A percentile compares a stretch with the other conserved stretches of the same genome.
Conservation (phyloP, 2,329 filamentous ascomycete species). For the Arthroderma uncinatum region DNA sequence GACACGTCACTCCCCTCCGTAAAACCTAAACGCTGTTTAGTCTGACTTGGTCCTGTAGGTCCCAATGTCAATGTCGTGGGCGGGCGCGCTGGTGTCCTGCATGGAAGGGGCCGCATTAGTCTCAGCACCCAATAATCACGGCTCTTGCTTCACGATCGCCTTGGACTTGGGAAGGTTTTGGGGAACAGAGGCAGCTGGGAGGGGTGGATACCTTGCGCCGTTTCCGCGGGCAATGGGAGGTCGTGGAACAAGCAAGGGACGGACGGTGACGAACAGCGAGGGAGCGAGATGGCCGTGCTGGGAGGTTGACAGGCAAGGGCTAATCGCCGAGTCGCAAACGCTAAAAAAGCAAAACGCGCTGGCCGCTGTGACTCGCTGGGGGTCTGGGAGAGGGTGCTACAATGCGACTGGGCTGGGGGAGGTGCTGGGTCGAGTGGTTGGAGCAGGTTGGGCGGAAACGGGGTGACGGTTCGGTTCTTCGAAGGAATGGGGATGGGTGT, state of each 20-base stretch:
- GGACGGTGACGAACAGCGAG: not conserved
- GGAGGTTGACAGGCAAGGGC: not conserved
- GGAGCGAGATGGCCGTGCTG: not conserved
- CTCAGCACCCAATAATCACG: conserved; percentile 2
- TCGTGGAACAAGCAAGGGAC: conserved; percentile 1
- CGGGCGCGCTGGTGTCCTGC: conserved; percentile 1
- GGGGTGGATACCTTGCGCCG: not conserved
- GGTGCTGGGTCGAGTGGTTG: not conserved
- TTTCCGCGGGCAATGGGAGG: conserved; percentile 5
- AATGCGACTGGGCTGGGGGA: not conserved
- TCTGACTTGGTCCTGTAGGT: conserved; percentile 4
- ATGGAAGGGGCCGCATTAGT: conserved; percentile 1
- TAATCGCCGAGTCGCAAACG: conserved; percentile 2
- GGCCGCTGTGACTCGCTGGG: not conserved
- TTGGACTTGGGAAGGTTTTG: conserved; percentile 1
- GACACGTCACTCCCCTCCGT: conserved; percentile 32
- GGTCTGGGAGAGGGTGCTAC: not conserved
- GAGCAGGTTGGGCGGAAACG: conserved; percentile 1
- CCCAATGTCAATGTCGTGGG: conserved; percentile 2
- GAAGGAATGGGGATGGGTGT: not conserved
- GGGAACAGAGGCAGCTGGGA: not conserved
- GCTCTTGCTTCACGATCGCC: conserved; percentile 13
- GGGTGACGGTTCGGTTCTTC: not conserved
- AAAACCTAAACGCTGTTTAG: not conserved
- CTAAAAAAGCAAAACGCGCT: conserved; percentile 7